These are phyloP conservation scores for Cucurbita ficifolia DNA, from an alignment of 306 rosid genomes.

Conservation along the genomic window DNA sequence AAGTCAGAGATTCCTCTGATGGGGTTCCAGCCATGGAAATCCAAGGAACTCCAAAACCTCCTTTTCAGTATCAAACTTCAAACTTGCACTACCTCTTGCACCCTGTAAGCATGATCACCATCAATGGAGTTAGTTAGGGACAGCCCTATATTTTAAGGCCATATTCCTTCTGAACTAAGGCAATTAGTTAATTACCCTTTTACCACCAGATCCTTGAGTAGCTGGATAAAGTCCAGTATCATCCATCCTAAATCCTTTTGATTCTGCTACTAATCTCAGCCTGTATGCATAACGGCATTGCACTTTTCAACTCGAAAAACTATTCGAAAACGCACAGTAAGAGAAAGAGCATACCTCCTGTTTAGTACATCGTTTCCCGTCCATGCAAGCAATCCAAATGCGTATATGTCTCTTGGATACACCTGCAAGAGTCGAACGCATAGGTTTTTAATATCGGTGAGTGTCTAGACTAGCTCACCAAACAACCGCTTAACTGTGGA, in stretches of 20 bases:
- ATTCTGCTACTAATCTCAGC: constrained; percentile 72
- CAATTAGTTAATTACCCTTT: constrained; percentile 27
- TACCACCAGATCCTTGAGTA: constrained; percentile 46
- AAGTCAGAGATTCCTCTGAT: constrained; percentile 64
- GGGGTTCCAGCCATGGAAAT: constrained; percentile 80
- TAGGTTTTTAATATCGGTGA: neutral
- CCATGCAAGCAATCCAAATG: constrained; percentile 77
- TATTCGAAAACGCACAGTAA: neutral
- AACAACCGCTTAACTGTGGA: too few species aligned
- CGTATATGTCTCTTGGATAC: constrained; percentile 72
- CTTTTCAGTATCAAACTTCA: constrained; percentile 61
- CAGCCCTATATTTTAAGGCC: neutral
- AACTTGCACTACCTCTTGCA: constrained; percentile 45
- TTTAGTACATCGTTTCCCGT: constrained; percentile 89
- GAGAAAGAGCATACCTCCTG: constrained; percentile 43
- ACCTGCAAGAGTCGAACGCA: constrained; percentile 31
- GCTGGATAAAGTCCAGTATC: constrained; percentile 81
- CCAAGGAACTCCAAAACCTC: constrained; percentile 78
- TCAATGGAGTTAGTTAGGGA: neutral
- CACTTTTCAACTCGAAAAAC: neutral
- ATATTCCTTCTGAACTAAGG: neutral
- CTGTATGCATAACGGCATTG: constrained; percentile 18
- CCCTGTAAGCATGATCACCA: constrained; percentile 31
- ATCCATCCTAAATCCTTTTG: constrained; percentile 84
- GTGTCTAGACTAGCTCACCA: too few species aligned